Conservation (phyloP, 2,329 filamentous ascomycete genomes). For the Penicillium oxalicum region DNA sequence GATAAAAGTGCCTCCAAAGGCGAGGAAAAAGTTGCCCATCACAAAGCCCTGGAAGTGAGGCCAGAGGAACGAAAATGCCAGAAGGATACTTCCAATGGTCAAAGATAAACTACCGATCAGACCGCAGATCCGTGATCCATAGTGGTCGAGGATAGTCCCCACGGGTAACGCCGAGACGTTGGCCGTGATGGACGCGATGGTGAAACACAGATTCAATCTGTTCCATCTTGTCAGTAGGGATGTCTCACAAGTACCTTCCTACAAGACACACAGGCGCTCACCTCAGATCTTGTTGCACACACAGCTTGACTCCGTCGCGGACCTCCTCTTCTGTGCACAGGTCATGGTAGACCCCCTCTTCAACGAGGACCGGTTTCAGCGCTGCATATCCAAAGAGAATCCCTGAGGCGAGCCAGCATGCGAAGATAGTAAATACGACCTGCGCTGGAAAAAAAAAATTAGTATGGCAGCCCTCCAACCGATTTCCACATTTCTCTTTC, state of each 20-base stretch:
- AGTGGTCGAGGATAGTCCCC: constrained; percentile 76
- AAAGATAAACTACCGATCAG: constrained; percentile 63
- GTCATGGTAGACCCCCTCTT: constrained; percentile 64
- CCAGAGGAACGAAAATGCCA: constrained; percentile 61
- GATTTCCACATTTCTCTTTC: too few species aligned
- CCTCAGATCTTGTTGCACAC: constrained; percentile 54
- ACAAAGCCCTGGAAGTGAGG: constrained; percentile 65
- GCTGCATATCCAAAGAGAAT: constrained; percentile 81
- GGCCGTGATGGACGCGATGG: constrained; percentile 76
- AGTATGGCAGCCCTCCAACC: too few species aligned
- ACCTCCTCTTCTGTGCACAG: constrained; percentile 54
- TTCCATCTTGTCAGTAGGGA: constrained; percentile 5
- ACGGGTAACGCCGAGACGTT: constrained; percentile 82
- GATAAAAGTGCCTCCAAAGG: constrained; percentile 70
- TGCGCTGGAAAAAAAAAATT: constrained; percentile 42
- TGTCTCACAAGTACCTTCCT: not conserved
- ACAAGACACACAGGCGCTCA: constrained; percentile 17
- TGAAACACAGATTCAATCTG: constrained; percentile 85
- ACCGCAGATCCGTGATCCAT: constrained; percentile 72
- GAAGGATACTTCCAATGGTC: constrained; percentile 59
- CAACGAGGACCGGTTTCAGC: constrained; percentile 71
- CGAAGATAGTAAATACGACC: constrained; percentile 60
- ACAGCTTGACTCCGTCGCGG: constrained; percentile 46
- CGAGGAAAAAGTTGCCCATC: constrained; percentile 67
- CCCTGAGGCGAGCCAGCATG: constrained; percentile 70